Evolutionary conservation across 805 yeast genomes (phyloP).

Genomic region (Saccharomycopsis selenospora): DNA sequence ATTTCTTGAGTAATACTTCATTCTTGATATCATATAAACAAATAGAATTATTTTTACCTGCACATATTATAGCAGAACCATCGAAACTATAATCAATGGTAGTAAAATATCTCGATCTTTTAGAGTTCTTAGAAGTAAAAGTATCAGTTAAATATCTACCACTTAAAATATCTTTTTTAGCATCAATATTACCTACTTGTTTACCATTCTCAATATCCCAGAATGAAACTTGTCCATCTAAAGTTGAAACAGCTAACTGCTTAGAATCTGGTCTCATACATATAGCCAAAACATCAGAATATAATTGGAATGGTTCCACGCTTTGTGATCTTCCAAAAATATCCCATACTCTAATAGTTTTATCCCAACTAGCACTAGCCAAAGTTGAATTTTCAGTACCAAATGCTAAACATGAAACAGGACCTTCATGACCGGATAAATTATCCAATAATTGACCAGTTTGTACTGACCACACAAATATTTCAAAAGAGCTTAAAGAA

Average conservation of each 20-base stretch:
- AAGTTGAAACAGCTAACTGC: conserved; percentile 77
- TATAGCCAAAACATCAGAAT: conserved; percentile 74
- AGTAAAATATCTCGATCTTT: conserved; percentile 77
- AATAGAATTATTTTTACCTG: conserved; percentile 85
- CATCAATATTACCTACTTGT: conserved; percentile 79
- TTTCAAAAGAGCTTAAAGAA: conserved; percentile 79
- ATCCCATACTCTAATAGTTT: conserved; percentile 88
- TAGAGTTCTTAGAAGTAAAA: conserved; percentile 71
- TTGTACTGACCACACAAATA: conserved; percentile 96
- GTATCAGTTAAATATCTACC: conserved; percentile 82
- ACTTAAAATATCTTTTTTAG: conserved; percentile 73
- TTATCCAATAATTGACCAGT: conserved; percentile 86
- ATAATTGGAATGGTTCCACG: conserved; percentile 85
- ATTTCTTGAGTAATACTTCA: conserved; percentile 76
- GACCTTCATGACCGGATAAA: conserved; percentile 91
- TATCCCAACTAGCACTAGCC: conserved; percentile 96
- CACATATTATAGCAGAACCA: conserved; percentile 82
- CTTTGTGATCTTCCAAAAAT: conserved; percentile 80
- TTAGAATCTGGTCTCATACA: conserved; percentile 91
- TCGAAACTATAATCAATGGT: conserved; percentile 82
- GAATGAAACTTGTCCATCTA: conserved; percentile 79
- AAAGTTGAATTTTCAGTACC: conserved; percentile 69
- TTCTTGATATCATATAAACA: conserved; percentile 87
- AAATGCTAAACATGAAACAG: conserved; percentile 80
- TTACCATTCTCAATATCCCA: conserved; percentile 79